Conservation (phyloP, 352 stramenopile genomes). For the Globisporangium paddicum region DNA sequence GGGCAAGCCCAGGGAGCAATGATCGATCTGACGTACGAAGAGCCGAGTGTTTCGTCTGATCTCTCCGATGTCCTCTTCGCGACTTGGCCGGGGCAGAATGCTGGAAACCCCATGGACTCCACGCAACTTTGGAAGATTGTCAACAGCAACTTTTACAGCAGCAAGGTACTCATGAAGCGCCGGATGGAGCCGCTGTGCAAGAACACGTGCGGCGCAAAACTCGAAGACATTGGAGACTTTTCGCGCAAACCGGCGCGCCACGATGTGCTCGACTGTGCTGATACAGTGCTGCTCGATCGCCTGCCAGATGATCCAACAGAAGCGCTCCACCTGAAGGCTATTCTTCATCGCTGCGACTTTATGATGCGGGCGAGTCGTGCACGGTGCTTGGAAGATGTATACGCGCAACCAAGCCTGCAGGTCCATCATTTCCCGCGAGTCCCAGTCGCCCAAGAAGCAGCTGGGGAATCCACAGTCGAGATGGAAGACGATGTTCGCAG, state of each 20-base stretch:
- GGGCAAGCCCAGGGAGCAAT: neutral
- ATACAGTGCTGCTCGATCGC: constrained; percentile 59
- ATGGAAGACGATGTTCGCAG: constrained; percentile 1
- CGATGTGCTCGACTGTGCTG: constrained; percentile 55
- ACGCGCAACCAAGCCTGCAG: constrained; percentile 40
- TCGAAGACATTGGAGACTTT: constrained; percentile 61
- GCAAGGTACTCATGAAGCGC: constrained; percentile 56
- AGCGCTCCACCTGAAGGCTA: constrained; percentile 38
- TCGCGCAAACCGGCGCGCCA: constrained; percentile 26
- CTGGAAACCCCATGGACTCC: constrained; percentile 65
- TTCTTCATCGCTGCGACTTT: constrained; percentile 73
- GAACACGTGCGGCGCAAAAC: constrained; percentile 55
- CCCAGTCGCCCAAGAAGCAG: neutral
- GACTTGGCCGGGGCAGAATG: constrained; percentile 70
- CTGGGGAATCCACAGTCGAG: neutral
- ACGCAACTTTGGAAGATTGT: constrained; percentile 79
- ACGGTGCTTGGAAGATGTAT: constrained; percentile 51
- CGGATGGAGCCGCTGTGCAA: constrained; percentile 69
- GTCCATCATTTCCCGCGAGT: constrained; percentile 22
- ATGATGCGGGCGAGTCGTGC: constrained; percentile 70
- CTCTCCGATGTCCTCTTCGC: constrained; percentile 75
- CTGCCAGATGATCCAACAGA: constrained; percentile 19
- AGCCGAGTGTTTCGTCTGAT: constrained; percentile 25
- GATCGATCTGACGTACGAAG: constrained; percentile 23
- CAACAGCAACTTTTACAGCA: constrained; percentile 63